Percentiles rank a stretch among this genome's conserved stretches.
Evolutionary conservation across 352 stramenopile species (phyloP).

Genomic region (Globisporangium orthogonon): DNA sequence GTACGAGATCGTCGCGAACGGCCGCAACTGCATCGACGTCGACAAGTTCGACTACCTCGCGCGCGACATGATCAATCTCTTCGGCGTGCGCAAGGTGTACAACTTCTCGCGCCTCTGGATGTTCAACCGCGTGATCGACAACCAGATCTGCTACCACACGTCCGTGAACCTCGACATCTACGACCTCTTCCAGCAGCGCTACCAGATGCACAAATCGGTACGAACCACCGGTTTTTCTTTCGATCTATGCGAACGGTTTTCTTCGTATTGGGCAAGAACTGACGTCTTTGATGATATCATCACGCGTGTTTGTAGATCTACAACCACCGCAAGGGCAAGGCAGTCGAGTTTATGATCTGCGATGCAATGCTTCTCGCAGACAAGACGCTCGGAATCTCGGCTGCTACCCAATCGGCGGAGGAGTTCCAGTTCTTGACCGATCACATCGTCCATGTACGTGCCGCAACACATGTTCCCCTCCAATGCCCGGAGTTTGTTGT

Average conservation of each 20-base stretch:
- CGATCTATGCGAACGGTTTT: background rate
- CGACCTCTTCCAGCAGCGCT: slow-evolving; percentile 87
- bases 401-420: slow-evolving; percentile 45
- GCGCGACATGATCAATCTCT: slow-evolving; percentile 83
- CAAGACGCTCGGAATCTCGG: slow-evolving; percentile 64
- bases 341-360: slow-evolving; percentile 88
- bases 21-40: slow-evolving; percentile 88
- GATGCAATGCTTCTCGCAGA: slow-evolving; percentile 82
- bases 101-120: slow-evolving; percentile 73
- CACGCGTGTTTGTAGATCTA: slow-evolving; percentile 48
- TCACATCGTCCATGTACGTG: slow-evolving; percentile 58
- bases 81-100: slow-evolving; percentile 72
- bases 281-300: background rate
- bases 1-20: slow-evolving; percentile 90
- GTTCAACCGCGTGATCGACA: slow-evolving; percentile 82
- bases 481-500: no score
- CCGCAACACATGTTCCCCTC: no score
- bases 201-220: slow-evolving; percentile 67
- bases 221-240: background rate
- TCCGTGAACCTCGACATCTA: slow-evolving; percentile 86
- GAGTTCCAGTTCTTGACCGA: slow-evolving; percentile 78
- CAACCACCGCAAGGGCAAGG: slow-evolving; percentile 85
- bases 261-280: background rate
- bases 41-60: slow-evolving; percentile 92
- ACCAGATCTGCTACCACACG: slow-evolving; percentile 88